Evolutionary conservation across 495 filamentous ascomycete genomes (phyloP).

Genomic region (Lophiotrema nucula): DNA sequence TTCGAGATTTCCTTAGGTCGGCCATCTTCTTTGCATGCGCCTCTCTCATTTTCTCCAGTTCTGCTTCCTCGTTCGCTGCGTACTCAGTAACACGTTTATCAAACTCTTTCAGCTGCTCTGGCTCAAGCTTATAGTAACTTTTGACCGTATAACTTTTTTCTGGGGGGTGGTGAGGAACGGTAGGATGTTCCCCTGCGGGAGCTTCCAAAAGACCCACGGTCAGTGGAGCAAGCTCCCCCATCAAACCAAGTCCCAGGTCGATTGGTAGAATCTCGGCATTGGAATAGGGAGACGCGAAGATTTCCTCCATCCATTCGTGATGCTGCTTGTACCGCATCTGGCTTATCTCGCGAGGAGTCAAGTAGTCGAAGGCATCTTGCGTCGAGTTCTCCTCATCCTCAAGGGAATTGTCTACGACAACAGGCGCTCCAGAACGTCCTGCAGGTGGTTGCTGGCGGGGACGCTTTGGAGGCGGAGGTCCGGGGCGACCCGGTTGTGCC

Average conservation of each 20-base stretch:
- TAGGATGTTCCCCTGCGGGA: conserved; percentile 38
- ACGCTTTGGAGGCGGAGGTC: conserved; percentile 49
- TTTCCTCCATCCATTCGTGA: conserved; percentile 98
- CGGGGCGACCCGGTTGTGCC: conserved; percentile 36
- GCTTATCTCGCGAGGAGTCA: conserved; percentile 86
- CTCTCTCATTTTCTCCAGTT: conserved; percentile 78
- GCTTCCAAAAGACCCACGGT: conserved; percentile 78
- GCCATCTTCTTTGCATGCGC: conserved; percentile 72
- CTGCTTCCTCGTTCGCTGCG: conserved; percentile 63
- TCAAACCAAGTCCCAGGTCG: conserved; percentile 81
- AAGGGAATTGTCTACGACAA: conserved; percentile 49
- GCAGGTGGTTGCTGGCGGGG: conserved; percentile 29
- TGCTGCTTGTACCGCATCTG: conserved; percentile 83
- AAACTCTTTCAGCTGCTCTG: conserved; percentile 71
- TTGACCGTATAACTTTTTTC: conserved; percentile 30
- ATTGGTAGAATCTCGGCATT: conserved; percentile 80
- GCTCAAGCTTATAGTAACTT: conserved; percentile 55
- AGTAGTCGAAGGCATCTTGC: conserved; percentile 82
- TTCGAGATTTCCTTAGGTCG: conserved; percentile 64
- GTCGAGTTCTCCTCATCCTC: conserved; percentile 89
- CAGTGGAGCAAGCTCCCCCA: conserved; percentile 76
- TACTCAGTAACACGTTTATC: conserved; percentile 67
- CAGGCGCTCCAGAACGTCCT: neutral
- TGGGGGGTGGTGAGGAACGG: conserved; percentile 14
- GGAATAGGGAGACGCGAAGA: conserved; percentile 82